Percentiles rank a stretch among this genome's conserved stretches.
These are phyloP conservation scores for Ensete ventricosum DNA, from an alignment of 176 grass and related monocot species.

Conservation along the genomic window DNA sequence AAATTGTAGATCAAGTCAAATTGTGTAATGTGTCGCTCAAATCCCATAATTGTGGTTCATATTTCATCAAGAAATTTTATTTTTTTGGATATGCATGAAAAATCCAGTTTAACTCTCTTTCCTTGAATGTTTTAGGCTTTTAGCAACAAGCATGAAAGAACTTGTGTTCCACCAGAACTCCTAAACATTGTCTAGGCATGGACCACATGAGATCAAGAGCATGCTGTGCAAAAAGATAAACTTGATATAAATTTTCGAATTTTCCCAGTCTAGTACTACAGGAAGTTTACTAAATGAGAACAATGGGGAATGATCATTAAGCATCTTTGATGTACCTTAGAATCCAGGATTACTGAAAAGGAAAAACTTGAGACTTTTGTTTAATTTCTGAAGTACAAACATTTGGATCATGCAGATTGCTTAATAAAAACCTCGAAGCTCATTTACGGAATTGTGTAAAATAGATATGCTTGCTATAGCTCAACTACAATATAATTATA, in stretches of 20 bases:
- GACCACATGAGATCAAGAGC: background rate
- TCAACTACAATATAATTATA: background rate
- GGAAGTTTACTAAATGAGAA: background rate
- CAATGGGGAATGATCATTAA: background rate
- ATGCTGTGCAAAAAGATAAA: background rate
- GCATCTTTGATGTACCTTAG: background rate
- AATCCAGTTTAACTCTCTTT: background rate
- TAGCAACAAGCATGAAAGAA: background rate
- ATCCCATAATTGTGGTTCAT: no score
- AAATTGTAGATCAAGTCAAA: background rate
- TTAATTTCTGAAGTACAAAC: background rate
- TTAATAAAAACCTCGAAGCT: background rate
- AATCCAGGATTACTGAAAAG: background rate
- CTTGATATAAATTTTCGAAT: background rate
- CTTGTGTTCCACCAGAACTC: background rate
- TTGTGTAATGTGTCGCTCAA: background rate
- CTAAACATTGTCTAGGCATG: background rate
- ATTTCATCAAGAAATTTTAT: no score
- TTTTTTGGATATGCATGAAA: background rate
- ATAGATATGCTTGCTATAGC: background rate
- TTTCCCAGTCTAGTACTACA: background rate
- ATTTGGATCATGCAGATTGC: background rate
- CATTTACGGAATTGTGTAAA: background rate
- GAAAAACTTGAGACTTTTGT: background rate
- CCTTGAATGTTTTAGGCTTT: background rate